Evolutionary conservation across 306 rosid species (phyloP).

Genomic region (Sphenostylis stenocarpa): DNA sequence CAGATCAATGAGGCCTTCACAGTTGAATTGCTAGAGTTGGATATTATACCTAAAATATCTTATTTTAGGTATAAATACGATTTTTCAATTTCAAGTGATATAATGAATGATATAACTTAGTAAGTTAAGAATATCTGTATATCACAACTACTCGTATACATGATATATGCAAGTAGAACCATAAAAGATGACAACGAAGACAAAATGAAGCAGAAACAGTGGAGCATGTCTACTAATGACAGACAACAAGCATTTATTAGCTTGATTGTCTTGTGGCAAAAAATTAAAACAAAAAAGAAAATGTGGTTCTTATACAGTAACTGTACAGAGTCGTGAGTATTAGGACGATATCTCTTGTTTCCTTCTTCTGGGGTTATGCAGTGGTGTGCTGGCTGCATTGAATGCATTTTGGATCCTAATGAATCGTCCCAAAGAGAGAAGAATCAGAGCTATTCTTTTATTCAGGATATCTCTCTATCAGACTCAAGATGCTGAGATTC

Average conservation of each 20-base stretch:
- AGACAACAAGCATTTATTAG: conserved; percentile 6
- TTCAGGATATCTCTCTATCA: no score
- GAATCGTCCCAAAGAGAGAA: no score
- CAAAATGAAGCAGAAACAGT: background rate
- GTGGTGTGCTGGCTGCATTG: background rate
- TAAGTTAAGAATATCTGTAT: no score
- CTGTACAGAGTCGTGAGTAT: background rate
- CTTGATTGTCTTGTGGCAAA: background rate
- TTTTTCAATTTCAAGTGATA: no score
- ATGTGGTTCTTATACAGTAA: background rate
- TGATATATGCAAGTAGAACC: background rate
- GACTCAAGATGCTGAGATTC: no score
- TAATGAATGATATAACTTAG: no score
- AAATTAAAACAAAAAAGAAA: background rate
- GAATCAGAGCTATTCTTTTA: no score
- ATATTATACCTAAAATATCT: no score
- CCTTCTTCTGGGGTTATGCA: background rate
- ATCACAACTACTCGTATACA: no score
- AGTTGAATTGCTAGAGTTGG: no score
- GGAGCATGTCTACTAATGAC: background rate
- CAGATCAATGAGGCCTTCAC: no score
- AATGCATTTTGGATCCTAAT: conserved; percentile 26
- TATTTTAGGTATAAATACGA: no score
- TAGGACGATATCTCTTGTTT: background rate
- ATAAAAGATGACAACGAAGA: background rate